Percentiles rank a stretch among this genome's conserved stretches.
These are phyloP conservation scores for Takakia lepidozioides DNA, from an alignment of 225 moss, liverwort and hornwort species.

Conservation along the genomic window DNA sequence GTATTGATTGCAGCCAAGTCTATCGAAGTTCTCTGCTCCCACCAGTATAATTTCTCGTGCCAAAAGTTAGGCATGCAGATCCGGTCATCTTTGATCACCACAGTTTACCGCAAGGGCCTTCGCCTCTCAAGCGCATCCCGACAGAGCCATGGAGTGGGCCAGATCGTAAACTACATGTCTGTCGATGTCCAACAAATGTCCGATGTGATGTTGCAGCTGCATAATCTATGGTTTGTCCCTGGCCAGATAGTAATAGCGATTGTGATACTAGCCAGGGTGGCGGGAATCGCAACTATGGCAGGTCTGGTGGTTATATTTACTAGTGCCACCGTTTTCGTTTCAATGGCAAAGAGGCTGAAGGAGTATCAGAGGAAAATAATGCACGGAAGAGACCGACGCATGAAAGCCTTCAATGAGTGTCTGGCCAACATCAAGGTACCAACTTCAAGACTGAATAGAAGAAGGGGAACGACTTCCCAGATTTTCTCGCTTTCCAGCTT, in stretches of 20 bases:
- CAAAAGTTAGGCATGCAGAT: slow-evolving; percentile 79
- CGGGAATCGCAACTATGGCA: slow-evolving; percentile 48
- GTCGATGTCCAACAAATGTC: slow-evolving; percentile 78
- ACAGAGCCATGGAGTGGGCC: slow-evolving; percentile 81
- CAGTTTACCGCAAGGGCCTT: slow-evolving; percentile 78
- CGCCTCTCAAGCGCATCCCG: slow-evolving; percentile 70
- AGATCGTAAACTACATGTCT: slow-evolving; percentile 93
- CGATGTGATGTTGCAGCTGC: slow-evolving; percentile 57
- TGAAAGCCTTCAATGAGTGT: slow-evolving; percentile 69
- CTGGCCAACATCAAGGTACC: slow-evolving; percentile 76
- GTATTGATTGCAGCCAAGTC: slow-evolving; percentile 40
- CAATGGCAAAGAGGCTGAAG: slow-evolving; percentile 26
- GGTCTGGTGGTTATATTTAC: slow-evolving; percentile 35
- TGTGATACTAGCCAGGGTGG: slow-evolving; percentile 32
- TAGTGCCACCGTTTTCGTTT: slow-evolving; percentile 16
- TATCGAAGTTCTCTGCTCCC: slow-evolving; percentile 34
- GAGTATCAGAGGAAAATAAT: slow-evolving; percentile 44
- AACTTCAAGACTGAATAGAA: too few relatives aligned
- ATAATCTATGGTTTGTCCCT: slow-evolving; percentile 79
- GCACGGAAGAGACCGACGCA: slow-evolving; percentile 59
- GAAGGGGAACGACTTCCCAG: too few relatives aligned
- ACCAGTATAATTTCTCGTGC: slow-evolving; percentile 66
- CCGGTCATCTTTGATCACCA: slow-evolving; percentile 56
- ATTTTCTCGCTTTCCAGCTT: too few relatives aligned
- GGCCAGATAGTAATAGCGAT: slow-evolving; percentile 47